Conservation (phyloP, 2,329 filamentous ascomycete species). For the Clonostachys rosea region DNA sequence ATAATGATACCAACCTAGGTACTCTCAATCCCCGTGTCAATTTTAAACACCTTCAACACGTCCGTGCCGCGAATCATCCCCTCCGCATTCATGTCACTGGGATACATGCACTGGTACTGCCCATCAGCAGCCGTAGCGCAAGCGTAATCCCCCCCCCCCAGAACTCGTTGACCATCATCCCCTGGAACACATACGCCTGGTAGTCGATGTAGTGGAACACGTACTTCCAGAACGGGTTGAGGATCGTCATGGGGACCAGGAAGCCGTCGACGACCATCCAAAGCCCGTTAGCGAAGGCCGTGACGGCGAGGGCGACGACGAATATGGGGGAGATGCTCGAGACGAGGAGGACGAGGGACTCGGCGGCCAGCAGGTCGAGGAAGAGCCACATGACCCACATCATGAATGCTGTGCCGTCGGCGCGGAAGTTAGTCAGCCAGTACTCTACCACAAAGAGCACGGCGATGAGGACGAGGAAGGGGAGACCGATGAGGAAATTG, state of each 20-base stretch:
- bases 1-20: constrained; percentile 74
- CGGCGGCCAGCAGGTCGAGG: constrained; percentile 76
- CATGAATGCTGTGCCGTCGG: constrained; percentile 63
- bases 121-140: constrained; percentile 38
- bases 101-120: constrained; percentile 67
- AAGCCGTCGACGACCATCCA: constrained; percentile 89
- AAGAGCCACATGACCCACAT: constrained; percentile 81
- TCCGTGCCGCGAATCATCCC: constrained; percentile 69
- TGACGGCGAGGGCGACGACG: constrained; percentile 72
- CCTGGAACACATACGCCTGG: constrained; percentile 80
- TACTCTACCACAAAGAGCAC: constrained; percentile 71
- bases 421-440: constrained; percentile 74
- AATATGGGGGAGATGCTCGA: constrained; percentile 72
- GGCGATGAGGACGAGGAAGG: constrained; percentile 76
- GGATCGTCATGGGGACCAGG: constrained; percentile 64
- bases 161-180: constrained; percentile 95
- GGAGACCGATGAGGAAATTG: no score
- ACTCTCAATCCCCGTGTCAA: constrained; percentile 63
- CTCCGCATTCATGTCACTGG: constrained; percentile 52
- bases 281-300: constrained; percentile 81
- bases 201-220: constrained; percentile 89
- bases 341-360: constrained; percentile 76
- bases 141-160: constrained; percentile 59
- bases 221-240: constrained; percentile 84
- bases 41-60: constrained; percentile 68